phyloP scores from a whole-genome alignment of 106 monocot species.

The Ottelia alismoides region DNA sequence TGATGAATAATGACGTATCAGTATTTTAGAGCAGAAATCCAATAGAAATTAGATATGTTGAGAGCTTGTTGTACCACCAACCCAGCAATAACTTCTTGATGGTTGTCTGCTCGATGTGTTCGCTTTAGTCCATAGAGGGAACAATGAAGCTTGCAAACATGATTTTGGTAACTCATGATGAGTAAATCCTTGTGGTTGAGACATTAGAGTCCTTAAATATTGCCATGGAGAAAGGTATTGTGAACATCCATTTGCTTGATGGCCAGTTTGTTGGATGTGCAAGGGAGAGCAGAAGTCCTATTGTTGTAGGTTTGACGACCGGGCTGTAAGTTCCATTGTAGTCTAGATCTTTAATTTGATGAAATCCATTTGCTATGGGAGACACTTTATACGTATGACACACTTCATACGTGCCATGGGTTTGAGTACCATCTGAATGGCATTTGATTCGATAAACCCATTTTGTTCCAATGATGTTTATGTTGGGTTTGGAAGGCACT shows the following conservation, averaged over 20 bases:
- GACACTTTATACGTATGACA: not conserved
- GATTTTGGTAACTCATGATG: too few species aligned
- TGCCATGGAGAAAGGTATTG: slow-evolving; percentile 3
- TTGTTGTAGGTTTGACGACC: not conserved
- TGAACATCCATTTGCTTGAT: not conserved
- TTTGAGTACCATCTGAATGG: not conserved
- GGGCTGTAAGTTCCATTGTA: not conserved
- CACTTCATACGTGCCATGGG: too few species aligned
- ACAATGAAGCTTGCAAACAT: too few species aligned
- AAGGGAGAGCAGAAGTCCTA: not conserved
- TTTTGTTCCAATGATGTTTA: slow-evolving; percentile 3
- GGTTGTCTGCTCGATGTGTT: too few species aligned
- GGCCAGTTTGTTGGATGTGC: not conserved
- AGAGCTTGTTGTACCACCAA: too few species aligned
- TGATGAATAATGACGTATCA: too few species aligned
- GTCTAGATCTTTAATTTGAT: not conserved
- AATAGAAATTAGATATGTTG: too few species aligned
- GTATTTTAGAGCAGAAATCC: too few species aligned
- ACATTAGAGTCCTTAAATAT: not conserved
- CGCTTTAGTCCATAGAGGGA: too few species aligned
- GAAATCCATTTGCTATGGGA: not conserved
- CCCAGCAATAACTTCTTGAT: too few species aligned
- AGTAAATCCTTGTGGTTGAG: not conserved
- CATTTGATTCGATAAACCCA: not conserved
- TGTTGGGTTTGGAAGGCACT: not conserved